These are phyloP conservation scores for Forsythia suspensa DNA, from an alignment of 257 asterid species.

Conservation along the genomic window DNA sequence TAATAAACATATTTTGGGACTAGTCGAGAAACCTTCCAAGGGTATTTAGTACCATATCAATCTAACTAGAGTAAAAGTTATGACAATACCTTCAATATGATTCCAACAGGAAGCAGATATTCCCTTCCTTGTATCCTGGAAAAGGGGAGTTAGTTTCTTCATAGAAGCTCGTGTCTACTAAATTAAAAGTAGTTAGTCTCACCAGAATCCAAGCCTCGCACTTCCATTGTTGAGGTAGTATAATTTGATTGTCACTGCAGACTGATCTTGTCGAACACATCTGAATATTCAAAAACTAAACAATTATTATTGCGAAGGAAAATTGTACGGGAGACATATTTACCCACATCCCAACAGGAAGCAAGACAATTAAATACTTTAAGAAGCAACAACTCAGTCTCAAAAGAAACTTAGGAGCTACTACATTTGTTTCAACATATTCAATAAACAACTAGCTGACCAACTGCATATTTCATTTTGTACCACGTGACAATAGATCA, in stretches of 20 bases:
- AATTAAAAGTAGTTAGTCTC: constrained; percentile 31
- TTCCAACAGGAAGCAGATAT: constrained; percentile 91
- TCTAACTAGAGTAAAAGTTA: constrained; percentile 22
- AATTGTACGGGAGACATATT: not conserved
- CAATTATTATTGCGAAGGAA: constrained; percentile 11
- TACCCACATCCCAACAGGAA: constrained; percentile 7
- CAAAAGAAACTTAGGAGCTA: not conserved
- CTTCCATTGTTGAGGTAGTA: constrained; percentile 93
- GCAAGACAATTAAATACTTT: constrained; percentile 17
- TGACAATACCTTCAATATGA: constrained; percentile 72
- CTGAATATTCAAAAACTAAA: constrained; percentile 41
- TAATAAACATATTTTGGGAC: not conserved
- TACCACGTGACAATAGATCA: not conserved
- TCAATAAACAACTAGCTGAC: not conserved
- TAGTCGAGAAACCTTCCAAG: not conserved
- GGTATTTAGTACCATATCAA: constrained; percentile 7
- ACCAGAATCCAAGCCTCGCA: constrained; percentile 99
- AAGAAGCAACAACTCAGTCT: constrained; percentile 15
- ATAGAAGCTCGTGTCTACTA: constrained; percentile 10
- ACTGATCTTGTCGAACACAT: constrained; percentile 91
- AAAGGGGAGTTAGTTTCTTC: constrained; percentile 25
- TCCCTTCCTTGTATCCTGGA: constrained; percentile 96
- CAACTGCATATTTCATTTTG: not conserved
- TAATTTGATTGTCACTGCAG: constrained; percentile 75
- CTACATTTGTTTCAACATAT: constrained; percentile 7